phyloP scores from a whole-genome alignment of 192 early-diverging fungal species.

The Cetraspora pellucida region DNA sequence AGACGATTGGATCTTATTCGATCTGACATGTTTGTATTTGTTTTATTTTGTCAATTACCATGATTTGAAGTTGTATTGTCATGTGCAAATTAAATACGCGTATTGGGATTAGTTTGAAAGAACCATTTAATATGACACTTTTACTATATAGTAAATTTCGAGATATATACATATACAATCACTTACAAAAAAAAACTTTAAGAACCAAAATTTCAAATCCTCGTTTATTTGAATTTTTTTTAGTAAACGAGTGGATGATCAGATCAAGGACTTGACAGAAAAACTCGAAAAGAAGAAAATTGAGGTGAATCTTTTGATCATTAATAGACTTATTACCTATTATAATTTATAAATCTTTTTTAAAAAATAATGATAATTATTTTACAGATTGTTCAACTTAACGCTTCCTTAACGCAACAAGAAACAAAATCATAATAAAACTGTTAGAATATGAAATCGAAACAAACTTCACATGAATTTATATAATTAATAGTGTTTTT shows the following conservation, averaged over 20 bases:
- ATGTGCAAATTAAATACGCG: no score
- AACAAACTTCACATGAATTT: no score
- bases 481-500: no score
- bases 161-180: no score
- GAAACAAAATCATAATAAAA: no score
- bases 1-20: slow-evolving; percentile 93
- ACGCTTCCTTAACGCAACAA: no score
- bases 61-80: neutral
- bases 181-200: neutral
- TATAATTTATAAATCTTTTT: neutral
- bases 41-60: neutral
- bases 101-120: no score
- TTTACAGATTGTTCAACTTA: no score
- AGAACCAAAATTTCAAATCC: neutral
- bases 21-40: slow-evolving; percentile 76
- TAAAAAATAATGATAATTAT: neutral
- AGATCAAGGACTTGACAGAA: slow-evolving; percentile 77
- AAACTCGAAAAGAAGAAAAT: slow-evolving; percentile 84
- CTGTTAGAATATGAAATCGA: no score
- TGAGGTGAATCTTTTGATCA: slow-evolving; percentile 40
- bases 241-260: slow-evolving; percentile 81
- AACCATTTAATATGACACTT: no score
- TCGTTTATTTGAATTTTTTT: neutral
- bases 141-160: no score
- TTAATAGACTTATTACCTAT: no score